Percentiles rank a stretch among this genome's conserved stretches.
Evolutionary conservation across 2,329 filamentous ascomycete genomes (phyloP).

Genomic region (Lachnum nothofagi): DNA sequence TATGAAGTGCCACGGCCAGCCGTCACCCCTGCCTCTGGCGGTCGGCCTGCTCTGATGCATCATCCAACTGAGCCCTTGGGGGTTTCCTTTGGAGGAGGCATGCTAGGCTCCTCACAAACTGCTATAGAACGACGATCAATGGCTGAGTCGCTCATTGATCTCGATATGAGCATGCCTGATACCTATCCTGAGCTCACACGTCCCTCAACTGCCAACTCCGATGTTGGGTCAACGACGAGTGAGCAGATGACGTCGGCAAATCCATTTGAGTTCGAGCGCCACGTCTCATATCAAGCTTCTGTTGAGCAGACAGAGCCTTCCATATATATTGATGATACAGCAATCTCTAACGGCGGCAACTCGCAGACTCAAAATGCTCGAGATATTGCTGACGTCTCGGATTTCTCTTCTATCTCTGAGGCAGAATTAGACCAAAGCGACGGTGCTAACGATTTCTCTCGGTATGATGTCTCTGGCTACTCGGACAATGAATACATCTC

Average conservation of each 20-base stretch:
- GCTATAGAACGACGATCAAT: constrained; percentile 25
- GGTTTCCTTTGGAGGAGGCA: constrained; percentile 20
- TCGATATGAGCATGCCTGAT: constrained; percentile 50
- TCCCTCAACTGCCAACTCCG: constrained; percentile 30
- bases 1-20: constrained; percentile 28
- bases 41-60: constrained; percentile 45
- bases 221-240: constrained; percentile 46
- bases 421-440: constrained; percentile 13
- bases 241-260: constrained; percentile 50
- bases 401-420: constrained; percentile 29
- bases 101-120: constrained; percentile 5
- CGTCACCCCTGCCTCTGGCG: constrained; percentile 29
- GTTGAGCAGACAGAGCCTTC: constrained; percentile 25
- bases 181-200: constrained; percentile 28
- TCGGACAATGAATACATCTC: constrained; percentile 20
- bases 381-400: constrained; percentile 28
- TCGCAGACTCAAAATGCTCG: constrained; percentile 14
- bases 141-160: constrained; percentile 42
- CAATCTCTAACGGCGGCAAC: constrained; percentile 36
- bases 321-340: constrained; percentile 56
- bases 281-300: constrained; percentile 50
- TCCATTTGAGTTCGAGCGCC: constrained; percentile 60
- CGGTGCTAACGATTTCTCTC: constrained; percentile 9
- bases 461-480: constrained; percentile 14
- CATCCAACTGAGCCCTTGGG: constrained; percentile 48